These are phyloP conservation scores for Anthracocystis panici-leucophaei DNA, from an alignment of 1,284 basidiomycete species.

Conservation along the genomic window DNA sequence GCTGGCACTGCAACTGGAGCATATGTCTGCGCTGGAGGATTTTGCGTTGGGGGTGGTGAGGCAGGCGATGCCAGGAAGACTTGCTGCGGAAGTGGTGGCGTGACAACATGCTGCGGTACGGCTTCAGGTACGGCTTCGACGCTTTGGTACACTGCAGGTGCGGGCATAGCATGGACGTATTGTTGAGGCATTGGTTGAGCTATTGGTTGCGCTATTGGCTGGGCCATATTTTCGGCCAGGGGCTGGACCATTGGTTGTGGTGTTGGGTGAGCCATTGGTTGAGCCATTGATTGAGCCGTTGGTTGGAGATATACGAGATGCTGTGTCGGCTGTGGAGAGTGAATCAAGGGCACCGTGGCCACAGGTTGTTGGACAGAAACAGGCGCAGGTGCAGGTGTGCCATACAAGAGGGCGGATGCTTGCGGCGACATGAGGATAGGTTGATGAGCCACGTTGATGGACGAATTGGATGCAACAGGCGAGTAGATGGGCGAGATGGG, in stretches of 20 bases:
- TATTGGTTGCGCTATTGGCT: slow-evolving; percentile 1
- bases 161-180: slow-evolving; percentile 1
- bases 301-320: slow-evolving; percentile 7
- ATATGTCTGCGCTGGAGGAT: slow-evolving; percentile 21
- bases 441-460: slow-evolving; percentile 33
- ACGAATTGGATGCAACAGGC: slow-evolving; percentile 35
- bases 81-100: slow-evolving; percentile 1
- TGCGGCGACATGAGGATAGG: slow-evolving; percentile 29
- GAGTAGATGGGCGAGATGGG: slow-evolving; percentile 45
- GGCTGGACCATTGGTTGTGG: too few species aligned
- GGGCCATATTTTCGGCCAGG: too few species aligned
- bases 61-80: slow-evolving; percentile 4
- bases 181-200: not conserved
- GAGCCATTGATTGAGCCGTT: not conserved
- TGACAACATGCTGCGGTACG: slow-evolving; percentile 6
- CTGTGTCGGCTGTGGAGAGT: slow-evolving; percentile 19
- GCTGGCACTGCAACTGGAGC: slow-evolving; percentile 33
- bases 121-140: slow-evolving; percentile 7
- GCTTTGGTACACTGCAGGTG: not conserved
- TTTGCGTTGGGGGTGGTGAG: not conserved
- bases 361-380: slow-evolving; percentile 13
- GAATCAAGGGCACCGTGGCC: slow-evolving; percentile 12
- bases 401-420: slow-evolving; percentile 25
- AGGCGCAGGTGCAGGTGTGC: slow-evolving; percentile 10
- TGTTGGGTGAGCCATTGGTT: too few species aligned